Conservation (phyloP, 2,329 filamentous ascomycete species). For the Diaporthe sp. region DNA sequence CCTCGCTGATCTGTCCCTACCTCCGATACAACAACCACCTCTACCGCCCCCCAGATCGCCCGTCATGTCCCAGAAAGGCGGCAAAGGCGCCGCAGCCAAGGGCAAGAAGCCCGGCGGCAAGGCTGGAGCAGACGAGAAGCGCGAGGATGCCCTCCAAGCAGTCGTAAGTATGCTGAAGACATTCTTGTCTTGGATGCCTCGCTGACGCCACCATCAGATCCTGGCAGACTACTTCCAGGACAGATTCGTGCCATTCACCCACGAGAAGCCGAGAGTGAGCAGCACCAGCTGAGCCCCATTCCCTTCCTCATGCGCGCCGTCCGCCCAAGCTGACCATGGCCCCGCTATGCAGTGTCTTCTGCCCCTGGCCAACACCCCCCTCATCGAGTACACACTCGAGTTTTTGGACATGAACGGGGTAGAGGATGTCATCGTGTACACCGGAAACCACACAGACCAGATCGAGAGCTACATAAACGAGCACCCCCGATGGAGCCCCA, state of each 20-base stretch:
- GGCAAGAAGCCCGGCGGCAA: conserved; percentile 67
- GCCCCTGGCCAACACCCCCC: conserved; percentile 90
- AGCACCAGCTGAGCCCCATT: not conserved
- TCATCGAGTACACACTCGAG: conserved; percentile 98
- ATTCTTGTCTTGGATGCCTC: conserved; percentile 40
- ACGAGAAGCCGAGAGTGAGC: conserved; percentile 87
- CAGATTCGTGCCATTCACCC: conserved; percentile 88
- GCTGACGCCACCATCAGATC: conserved; percentile 66
- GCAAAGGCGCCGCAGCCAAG: conserved; percentile 56
- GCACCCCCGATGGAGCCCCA: conserved; percentile 78
- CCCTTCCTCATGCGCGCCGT: not conserved
- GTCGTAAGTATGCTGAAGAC: conserved; percentile 59
- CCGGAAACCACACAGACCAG: conserved; percentile 86
- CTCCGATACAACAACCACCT: not conserved
- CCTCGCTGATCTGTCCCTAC: not conserved
- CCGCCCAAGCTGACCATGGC: conserved; percentile 39
- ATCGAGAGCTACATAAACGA: conserved; percentile 87
- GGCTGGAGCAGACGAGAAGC: conserved; percentile 64
- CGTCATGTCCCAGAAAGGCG: conserved; percentile 60
- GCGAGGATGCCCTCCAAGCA: conserved; percentile 71
- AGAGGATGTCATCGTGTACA: conserved; percentile 94
- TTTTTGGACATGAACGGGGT: conserved; percentile 96
- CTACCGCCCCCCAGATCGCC: not conserved
- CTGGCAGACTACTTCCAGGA: conserved; percentile 96
- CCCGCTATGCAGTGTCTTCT: conserved; percentile 79